phyloP scores from a whole-genome alignment of 2,329 filamentous ascomycete genomes.

The Dactylellina drechsleri region DNA sequence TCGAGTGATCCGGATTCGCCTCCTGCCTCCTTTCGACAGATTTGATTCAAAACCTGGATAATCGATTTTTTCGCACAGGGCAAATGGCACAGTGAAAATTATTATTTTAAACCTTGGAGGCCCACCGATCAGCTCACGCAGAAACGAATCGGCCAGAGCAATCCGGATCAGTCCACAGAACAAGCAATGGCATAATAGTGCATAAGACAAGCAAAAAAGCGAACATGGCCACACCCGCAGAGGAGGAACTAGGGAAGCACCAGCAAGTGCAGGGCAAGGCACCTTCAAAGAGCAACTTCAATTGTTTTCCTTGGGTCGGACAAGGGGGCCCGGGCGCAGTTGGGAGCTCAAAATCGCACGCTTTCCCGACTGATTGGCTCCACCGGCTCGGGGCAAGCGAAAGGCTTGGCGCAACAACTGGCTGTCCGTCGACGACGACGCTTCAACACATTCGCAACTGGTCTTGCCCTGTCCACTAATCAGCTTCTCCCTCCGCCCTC shows the following conservation, averaged over 20 bases:
- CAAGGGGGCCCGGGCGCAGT: too few relatives aligned
- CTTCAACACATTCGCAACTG: constrained; percentile 49
- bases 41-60: constrained; percentile 33
- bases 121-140: constrained; percentile 9
- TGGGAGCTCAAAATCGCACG: not conserved
- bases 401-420: constrained; percentile 44
- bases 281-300: not conserved
- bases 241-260: too few relatives aligned
- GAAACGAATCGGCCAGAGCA: constrained; percentile 8
- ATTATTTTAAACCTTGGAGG: not conserved
- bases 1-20: constrained; percentile 15
- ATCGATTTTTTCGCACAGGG: constrained; percentile 21
- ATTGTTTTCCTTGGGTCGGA: constrained; percentile 7
- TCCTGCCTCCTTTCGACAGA: constrained; percentile 41
- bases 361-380: constrained; percentile 45
- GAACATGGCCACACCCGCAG: too few relatives aligned
- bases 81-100: too few relatives aligned
- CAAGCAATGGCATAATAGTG: too few relatives aligned
- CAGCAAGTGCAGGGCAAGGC: too few relatives aligned
- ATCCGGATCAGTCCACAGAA: not conserved
- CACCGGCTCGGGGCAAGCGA: constrained; percentile 24
- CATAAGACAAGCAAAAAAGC: too few relatives aligned
- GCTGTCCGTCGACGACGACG: constrained; percentile 36
- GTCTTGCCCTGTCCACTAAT: constrained; percentile 52
- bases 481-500: constrained; percentile 27